Conservation (phyloP, 805 yeast species). For the Candida vartiovaarae region DNA sequence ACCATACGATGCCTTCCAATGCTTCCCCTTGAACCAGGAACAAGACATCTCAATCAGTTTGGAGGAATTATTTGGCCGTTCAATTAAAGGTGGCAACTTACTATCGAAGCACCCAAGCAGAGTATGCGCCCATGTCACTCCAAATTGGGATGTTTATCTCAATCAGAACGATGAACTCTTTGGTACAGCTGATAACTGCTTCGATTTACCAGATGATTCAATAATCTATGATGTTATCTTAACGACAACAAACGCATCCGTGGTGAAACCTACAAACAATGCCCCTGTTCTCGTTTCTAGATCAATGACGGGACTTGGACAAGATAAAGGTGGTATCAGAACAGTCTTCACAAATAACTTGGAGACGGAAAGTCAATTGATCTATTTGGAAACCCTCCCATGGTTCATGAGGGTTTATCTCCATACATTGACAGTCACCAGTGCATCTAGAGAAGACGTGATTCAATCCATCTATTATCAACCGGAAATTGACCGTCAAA, state of each 20-base stretch:
- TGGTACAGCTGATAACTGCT: constrained; percentile 31
- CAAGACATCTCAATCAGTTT: constrained; percentile 43
- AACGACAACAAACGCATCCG: constrained; percentile 38
- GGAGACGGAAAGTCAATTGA: constrained; percentile 37
- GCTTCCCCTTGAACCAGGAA: constrained; percentile 68
- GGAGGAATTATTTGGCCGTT: constrained; percentile 62
- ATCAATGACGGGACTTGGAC: constrained; percentile 86
- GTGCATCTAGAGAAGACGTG: constrained; percentile 27
- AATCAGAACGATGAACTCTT: constrained; percentile 23
- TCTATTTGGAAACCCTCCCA: constrained; percentile 78
- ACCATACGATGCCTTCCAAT: constrained; percentile 52
- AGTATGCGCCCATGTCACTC: constrained; percentile 37
- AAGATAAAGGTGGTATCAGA: constrained; percentile 85
- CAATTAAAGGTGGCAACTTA: constrained; percentile 57
- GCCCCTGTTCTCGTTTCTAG: constrained; percentile 75
- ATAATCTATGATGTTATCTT: constrained; percentile 24
- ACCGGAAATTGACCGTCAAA: constrained; percentile 73
- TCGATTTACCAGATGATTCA: constrained; percentile 24
- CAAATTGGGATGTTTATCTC: constrained; percentile 41
- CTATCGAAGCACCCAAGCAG: constrained; percentile 38
- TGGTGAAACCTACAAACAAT: constrained; percentile 29
- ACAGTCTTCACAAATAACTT: constrained; percentile 69
- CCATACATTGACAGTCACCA: constrained; percentile 46
- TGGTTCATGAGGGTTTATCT: constrained; percentile 88
- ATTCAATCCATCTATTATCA: constrained; percentile 51